A percentile compares a stretch with the other conserved stretches of the same genome.
Conservation (phyloP, 2,329 filamentous ascomycete species). For the Beauveria pseudobassiana region DNA sequence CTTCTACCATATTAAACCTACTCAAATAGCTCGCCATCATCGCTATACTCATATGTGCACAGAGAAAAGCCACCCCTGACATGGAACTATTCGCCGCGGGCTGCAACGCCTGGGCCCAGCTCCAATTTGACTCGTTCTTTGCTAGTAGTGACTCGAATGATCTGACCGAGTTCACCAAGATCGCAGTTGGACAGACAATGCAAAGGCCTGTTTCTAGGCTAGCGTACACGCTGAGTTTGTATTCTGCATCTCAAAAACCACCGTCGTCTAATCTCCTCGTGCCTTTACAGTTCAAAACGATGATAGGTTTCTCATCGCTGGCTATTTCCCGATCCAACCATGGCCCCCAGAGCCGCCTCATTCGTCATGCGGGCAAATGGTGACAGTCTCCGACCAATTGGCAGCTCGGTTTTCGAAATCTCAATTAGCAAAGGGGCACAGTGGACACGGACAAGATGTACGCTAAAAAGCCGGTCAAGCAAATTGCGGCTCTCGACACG, state of each 20-base stretch:
- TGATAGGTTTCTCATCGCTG: constrained; percentile 16
- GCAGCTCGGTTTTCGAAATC: too few relatives aligned
- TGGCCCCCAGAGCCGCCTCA: not conserved
- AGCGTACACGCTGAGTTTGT: constrained; percentile 42
- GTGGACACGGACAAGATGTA: too few relatives aligned
- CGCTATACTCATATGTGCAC: not conserved
- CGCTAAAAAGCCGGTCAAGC: constrained; percentile 19
- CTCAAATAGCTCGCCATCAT: not conserved
- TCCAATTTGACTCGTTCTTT: constrained; percentile 28
- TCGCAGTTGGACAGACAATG: constrained; percentile 32
- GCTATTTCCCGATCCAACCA: not conserved
- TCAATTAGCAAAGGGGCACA: too few relatives aligned
- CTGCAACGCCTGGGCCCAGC: constrained; percentile 52
- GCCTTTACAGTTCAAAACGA: constrained; percentile 17
- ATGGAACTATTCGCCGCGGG: constrained; percentile 49
- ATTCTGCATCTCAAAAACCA: not conserved
- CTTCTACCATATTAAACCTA: not conserved
- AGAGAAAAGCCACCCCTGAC: not conserved
- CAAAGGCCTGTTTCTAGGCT: constrained; percentile 27
- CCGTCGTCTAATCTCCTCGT: not conserved
- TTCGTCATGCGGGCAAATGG: not conserved
- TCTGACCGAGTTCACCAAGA: constrained; percentile 33
- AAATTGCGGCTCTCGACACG: constrained; percentile 40
- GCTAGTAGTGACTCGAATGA: constrained; percentile 29
- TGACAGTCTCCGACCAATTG: not conserved